Evolutionary conservation across 2,329 filamentous ascomycete species (phyloP).

Genomic region (Pseudohalonectria lignicola): DNA sequence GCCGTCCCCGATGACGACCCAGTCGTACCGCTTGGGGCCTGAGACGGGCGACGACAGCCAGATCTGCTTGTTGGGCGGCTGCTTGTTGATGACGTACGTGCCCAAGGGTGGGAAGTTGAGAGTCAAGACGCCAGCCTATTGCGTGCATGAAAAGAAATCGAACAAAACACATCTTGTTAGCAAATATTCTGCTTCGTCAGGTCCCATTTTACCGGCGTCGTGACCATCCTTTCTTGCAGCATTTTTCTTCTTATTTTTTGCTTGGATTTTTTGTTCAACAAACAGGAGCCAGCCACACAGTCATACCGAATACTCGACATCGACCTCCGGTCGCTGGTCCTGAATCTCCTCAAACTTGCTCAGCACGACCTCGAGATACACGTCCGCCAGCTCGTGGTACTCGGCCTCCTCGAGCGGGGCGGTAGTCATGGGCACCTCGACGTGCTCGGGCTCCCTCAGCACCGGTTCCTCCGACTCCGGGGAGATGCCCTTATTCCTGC

Average conservation of each 20-base stretch:
- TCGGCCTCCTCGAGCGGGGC: conserved; percentile 51
- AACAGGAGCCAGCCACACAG: too few relatives aligned
- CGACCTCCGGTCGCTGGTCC: conserved; percentile 64
- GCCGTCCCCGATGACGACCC: conserved; percentile 61
- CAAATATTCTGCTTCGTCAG: too few relatives aligned
- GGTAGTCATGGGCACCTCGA: conserved; percentile 22
- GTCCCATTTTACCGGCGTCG: too few relatives aligned
- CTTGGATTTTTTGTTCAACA: too few relatives aligned
- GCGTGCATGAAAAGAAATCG: not conserved
- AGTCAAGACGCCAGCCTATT: conserved; percentile 74
- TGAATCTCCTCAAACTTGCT: conserved; percentile 59
- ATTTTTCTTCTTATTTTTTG: too few relatives aligned
- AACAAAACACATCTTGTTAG: not conserved
- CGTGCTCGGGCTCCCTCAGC: conserved; percentile 27
- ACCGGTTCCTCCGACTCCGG: conserved; percentile 46
- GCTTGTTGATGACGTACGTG: conserved; percentile 94
- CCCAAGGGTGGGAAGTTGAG: conserved; percentile 59
- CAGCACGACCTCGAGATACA: conserved; percentile 53
- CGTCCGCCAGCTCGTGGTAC: conserved; percentile 70
- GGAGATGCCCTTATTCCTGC: conserved; percentile 38
- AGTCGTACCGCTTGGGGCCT: conserved; percentile 91
- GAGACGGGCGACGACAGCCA: conserved; percentile 90
- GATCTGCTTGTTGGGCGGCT: conserved; percentile 94
- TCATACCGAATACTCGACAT: conserved; percentile 77
- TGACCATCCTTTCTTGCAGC: too few relatives aligned